These are phyloP conservation scores for Russula earlei DNA, from an alignment of 768 basidiomycete genomes.

Conservation along the genomic window DNA sequence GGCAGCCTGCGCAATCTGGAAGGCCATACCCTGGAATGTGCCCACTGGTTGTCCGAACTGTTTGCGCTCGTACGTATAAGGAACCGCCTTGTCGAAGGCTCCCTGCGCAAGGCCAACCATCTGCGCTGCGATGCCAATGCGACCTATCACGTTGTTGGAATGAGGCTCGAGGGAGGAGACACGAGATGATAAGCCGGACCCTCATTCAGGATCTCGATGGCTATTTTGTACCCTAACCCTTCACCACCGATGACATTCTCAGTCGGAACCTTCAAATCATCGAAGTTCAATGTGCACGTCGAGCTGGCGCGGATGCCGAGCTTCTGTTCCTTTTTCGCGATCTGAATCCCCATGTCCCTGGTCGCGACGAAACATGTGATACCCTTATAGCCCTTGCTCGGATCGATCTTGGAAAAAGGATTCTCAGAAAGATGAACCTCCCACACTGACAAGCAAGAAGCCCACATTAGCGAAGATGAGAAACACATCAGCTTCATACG, in stretches of 20 bases:
- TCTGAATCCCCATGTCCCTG: constrained; percentile 93
- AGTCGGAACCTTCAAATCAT: constrained; percentile 77
- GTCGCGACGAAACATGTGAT: constrained; percentile 97
- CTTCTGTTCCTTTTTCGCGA: constrained; percentile 99
- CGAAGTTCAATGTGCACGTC: constrained; percentile 90
- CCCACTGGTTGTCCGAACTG: constrained; percentile 95
- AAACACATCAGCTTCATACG: constrained; percentile 82
- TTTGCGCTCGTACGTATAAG: constrained; percentile 86
- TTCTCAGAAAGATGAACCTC: background rate
- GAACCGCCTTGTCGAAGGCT: constrained; percentile 91
- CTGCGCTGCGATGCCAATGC: constrained; percentile 96
- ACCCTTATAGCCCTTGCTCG: constrained; percentile 94
- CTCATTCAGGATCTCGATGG: constrained; percentile 95
- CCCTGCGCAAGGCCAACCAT: constrained; percentile 98
- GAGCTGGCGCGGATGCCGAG: constrained; percentile 94
- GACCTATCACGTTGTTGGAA: constrained; percentile 34
- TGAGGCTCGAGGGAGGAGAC: background rate
- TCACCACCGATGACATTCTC: constrained; percentile 90
- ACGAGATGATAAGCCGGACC: constrained; percentile 31
- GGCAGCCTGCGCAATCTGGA: constrained; percentile 88
- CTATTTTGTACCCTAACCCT: constrained; percentile 94
- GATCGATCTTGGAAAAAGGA: constrained; percentile 49
- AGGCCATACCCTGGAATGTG: constrained; percentile 92
- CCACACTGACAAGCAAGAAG: constrained; percentile 1
- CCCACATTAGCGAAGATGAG: constrained; percentile 90